Base-by-base conservation (phyloP, 192 early-diverging fungal genomes). In the Podila verticillata region DNA sequence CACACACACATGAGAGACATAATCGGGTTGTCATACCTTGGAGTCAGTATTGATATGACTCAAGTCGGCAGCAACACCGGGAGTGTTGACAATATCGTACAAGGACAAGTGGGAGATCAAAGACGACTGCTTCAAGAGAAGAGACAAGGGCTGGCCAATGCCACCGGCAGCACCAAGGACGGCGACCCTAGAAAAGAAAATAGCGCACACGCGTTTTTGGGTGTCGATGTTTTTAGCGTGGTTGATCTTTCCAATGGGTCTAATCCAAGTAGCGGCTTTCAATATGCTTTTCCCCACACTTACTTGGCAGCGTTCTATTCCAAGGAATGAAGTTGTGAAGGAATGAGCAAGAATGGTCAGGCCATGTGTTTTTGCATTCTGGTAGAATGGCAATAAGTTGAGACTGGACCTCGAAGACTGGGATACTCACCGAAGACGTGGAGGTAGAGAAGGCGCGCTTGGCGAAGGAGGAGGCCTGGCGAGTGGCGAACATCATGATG, bases 71-170 rank as follows among this genome's bases (percentile, higher is more conserved):
- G 95, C 97, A 61, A 99, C 97, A 82, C 97, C 97, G 59, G 95
- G 96, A 19, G 95, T 93, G 89, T 99, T 97, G 85, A 97, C 96
- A 77, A 99, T 96, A 84, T 99, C 97, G 86, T 95, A 99, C 47
- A 99, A 92, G 59, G 94, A 87, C 30, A 99, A 91, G 73, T 96
- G 90, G 47, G 91, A 90, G 59, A 99, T 92, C 72, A 90, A 87
- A 44, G 90, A 83, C 84, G 96, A 95, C 66, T 94, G 92, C 89
- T 97, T 97, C 64, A 97, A 86, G 61, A 97, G 89, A 39, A 98
- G 92, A 63, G 96, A 97, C 69, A 98, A 91, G 58, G 97, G 97
- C 84, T 98, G 97, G 58, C 97, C 97, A 77, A 98, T 98, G 84
- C 97, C 97, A 70, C 83, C 83, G 66, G 92, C 89, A 63, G 90